Evolutionary conservation across 768 basidiomycete genomes (phyloP), one percentile per base, ranked within the genome.

Genomic region (Strobilomyces dryophilus): DNA sequence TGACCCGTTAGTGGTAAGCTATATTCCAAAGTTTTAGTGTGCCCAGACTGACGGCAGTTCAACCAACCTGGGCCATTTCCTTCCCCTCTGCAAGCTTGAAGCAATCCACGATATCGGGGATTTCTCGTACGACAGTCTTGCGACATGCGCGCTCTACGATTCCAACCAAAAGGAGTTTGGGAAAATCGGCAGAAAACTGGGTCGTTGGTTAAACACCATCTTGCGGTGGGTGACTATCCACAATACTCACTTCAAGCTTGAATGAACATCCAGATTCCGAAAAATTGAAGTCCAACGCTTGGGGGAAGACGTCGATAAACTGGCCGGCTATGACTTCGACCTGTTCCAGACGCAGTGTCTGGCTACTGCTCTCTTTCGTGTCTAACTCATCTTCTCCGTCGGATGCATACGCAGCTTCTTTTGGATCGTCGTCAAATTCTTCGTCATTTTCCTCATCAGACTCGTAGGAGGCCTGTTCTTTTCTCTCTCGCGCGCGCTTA

Each of bases 151-250:
- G 79, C 68, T 98, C 97, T 52, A 98, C 79, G 56, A 99, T 84
- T 44, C 94, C 95, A 45, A 98, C 92, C 40, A 99, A 79, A 20
- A 99, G 77, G 32, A 99, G 78, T 71, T 98, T 98, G 11, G 94
- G 94, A 67, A 93, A 86, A 61, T 90, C 84, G 41, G 88, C 81
- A 11, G 80, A 75, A 74, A 98, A 95, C 93, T 98, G 55, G n/a
- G 42, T 31, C 29, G 6, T 8, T 15, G 15, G 41, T 55, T 37
- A 49, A 47, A 27, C 24, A 36, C 17, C 39, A 29, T 47, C 21
- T 34, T 29, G 29, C 29, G 9, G 29, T n/a, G 6, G 3, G 7
- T 26, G 17, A 49, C 31, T 35, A 51, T n/a, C 12, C 20, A 49
- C 20, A 49, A 46, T 21, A 70, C 85, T 61, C 64, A 94, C 95